Evolutionary conservation across 352 stramenopile genomes (phyloP), one percentile per base, ranked within the genome.

Genomic region (Thraustotheca clavata): DNA sequence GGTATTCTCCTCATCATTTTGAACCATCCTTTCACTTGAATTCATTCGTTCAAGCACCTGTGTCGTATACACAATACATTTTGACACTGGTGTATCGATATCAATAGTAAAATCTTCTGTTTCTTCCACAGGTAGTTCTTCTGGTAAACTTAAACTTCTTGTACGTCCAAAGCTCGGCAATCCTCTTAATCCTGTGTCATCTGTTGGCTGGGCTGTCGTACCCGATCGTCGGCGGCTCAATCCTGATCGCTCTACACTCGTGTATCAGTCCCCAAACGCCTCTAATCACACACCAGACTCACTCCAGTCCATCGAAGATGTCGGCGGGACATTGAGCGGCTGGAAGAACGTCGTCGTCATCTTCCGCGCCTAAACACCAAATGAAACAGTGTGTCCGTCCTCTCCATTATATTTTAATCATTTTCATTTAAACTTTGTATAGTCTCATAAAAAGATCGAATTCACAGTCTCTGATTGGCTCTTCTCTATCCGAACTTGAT

Each of bases 261-360:
- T 18, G 24, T 24, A 52, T 52, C 6, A 52, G 43, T 31, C n/a
- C n/a, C 11, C n/a, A 9, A 31, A 31, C 43, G 11, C n/a, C 43
- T 3, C 34, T 31, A 14, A 20, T 3, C 12, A 35, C 9, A 31
- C 34, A 52, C 43, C 43, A 9, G 43, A 52, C 43, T 52, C 43
- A 11, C 11, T 26, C 43, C 43, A 11, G 43, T 52, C 43, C 43
- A 52, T 31, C 34, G 24, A 31, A 31, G 39, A n/a, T 47, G 39
- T 24, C 43, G 11, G 24, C 43, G n/a, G 57, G 41, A 65, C n/a
- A 16, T 26, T 43, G 27, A 65, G 18, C 38, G 57, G 39, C 5
- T 54, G 35, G 57, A 55, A 38, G 57, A 54, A 65, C 35, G 47
- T 55, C 38, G 57, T 65, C 26, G 57, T 27, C 57, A 65, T 65